Percentiles rank a stretch among this genome's conserved stretches.
phyloP scores from a whole-genome alignment of 176 grass and related monocot species.

The Ampelocalamus luodianensis region DNA sequence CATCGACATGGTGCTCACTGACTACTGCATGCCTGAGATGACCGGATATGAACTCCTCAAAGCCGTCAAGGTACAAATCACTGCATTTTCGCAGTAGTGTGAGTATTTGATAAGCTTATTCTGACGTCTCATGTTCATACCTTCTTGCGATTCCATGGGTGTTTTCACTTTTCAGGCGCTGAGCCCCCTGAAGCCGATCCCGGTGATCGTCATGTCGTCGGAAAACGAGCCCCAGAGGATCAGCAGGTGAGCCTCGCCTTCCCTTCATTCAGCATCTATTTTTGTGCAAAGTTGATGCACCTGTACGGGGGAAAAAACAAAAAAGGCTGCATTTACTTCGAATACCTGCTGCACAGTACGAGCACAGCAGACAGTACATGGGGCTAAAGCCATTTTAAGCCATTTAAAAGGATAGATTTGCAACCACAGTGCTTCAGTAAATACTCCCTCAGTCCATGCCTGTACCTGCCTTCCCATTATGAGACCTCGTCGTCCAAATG shows the following conservation, averaged over 20 bases:
- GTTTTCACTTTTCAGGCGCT: constrained; percentile 55
- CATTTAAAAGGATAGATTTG: constrained; percentile 9
- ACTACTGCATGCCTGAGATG: constrained; percentile 99
- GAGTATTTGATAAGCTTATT: not conserved
- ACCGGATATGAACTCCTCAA: constrained; percentile 94
- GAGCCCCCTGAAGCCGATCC: constrained; percentile 75
- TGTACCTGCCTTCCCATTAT: constrained; percentile 23
- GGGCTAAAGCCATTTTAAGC: constrained; percentile 7
- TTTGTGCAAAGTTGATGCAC: constrained; percentile 13
- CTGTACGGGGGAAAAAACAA: not conserved
- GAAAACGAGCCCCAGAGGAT: constrained; percentile 98
- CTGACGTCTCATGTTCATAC: not conserved
- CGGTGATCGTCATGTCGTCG: constrained; percentile 97
- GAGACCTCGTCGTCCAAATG: not conserved
- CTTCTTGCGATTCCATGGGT: not conserved
- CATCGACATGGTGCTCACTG: constrained; percentile 92
- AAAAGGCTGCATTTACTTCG: not conserved
- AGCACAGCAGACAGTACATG: not conserved
- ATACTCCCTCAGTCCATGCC: constrained; percentile 23
- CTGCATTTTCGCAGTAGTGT: not conserved
- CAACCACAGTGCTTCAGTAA: constrained; percentile 6
- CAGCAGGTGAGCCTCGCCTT: constrained; percentile 56
- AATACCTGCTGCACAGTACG: not conserved
- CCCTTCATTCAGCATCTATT: constrained; percentile 8
- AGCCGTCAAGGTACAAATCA: constrained; percentile 73